Base-by-base conservation (phyloP, 2,329 filamentous ascomycete genomes). In the Trichoderma sp. region DNA sequence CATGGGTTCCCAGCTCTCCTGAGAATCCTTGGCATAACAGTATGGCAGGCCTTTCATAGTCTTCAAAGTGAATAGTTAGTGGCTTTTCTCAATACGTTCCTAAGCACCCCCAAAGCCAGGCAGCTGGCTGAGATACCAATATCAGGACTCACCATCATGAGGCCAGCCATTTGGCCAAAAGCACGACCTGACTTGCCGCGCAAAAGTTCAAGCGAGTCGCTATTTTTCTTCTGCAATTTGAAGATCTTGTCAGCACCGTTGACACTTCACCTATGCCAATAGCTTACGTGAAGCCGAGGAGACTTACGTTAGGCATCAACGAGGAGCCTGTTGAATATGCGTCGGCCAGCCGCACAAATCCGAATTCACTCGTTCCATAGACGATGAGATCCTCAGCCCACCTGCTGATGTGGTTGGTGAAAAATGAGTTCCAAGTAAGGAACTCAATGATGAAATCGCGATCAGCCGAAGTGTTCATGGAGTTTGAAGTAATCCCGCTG, bases 21-120 rank as follows among this genome's bases (percentile, higher is more conserved):
- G 92, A n/a, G 96, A 78, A 76, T 96, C 92, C 79, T 96, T 96
- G 82, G 96, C 94, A 82, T 96, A 96, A 3, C 17, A 90, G 92
- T 50, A 85, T 90, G 2, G 91, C 90, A 30, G 95, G 85, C 64
- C 90, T 90, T 75, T 85, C 34, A 39, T 3, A 14, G 34, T 39
- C 34, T 39, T 14, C 12, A 14, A 39, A 39, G 12, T 39, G 4
- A 14, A 39, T 14, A 14, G 34, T 39, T 39, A 39, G 34, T 14
- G 14, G 12, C 34, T 5, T 14, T 5, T 14, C 12, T 14, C 34
- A 14, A 39, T 14, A 39, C 34, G 34, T 5, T 39, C 34, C 3
- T 14, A 10, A 5, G 3, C 34, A 39, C 12, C 12, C 34, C 4
- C 3, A 5, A 14, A 39, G 34, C 34, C 34, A 14, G 14, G 34